These are phyloP conservation scores for Saturnispora dispora DNA, from an alignment of 805 yeast species.

Conservation along the genomic window DNA sequence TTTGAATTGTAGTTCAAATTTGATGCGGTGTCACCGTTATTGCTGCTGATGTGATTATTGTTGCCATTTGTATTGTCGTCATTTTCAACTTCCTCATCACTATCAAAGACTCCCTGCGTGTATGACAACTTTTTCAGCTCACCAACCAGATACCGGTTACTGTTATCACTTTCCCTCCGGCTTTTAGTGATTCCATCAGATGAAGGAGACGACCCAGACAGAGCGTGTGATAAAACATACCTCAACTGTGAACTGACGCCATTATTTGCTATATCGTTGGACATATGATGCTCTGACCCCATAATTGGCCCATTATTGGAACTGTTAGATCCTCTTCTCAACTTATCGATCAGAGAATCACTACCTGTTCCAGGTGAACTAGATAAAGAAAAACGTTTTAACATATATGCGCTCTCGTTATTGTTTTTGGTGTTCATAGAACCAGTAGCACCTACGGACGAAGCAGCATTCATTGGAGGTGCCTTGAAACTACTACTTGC, in stretches of 20 bases:
- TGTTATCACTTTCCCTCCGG: not conserved
- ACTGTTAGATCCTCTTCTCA: conserved; percentile 10
- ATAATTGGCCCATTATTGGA: conserved; percentile 1
- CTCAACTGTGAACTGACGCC: conserved; percentile 7
- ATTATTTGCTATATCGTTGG: not conserved
- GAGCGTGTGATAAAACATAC: conserved; percentile 1
- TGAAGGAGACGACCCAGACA: not conserved
- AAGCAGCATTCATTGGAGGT: conserved; percentile 10
- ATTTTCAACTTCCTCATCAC: conserved; percentile 26
- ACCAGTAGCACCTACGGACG: conserved; percentile 8
- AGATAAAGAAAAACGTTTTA: not conserved
- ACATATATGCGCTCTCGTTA: not conserved
- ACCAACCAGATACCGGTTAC: conserved; percentile 18
- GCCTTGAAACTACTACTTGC: conserved; percentile 9
- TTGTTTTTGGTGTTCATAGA: not conserved
- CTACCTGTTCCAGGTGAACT: conserved; percentile 3
- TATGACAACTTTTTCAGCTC: conserved; percentile 23
- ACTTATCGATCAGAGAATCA: conserved; percentile 4
- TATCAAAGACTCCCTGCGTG: conserved; percentile 26
- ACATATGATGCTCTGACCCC: conserved; percentile 1
- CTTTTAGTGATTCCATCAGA: not conserved
- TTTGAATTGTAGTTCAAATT: not conserved
- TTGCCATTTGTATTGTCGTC: not conserved
- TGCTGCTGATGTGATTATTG: not conserved
- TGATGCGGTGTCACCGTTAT: not conserved